Conservation (phyloP, 805 yeast genomes). For the Pachysolen tannophilus region DNA sequence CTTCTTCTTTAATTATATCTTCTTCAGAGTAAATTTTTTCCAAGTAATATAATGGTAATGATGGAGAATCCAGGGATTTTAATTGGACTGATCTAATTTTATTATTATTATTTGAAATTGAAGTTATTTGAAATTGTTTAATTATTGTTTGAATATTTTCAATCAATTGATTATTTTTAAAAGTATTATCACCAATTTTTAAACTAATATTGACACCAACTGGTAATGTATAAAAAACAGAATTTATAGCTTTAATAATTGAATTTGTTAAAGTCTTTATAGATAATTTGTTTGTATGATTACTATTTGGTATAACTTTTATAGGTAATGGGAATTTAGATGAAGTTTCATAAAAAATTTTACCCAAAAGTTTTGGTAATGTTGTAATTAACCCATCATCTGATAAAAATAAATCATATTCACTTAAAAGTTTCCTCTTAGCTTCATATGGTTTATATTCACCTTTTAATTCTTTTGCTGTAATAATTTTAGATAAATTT, state of each 20-base stretch:
- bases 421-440: conserved; percentile 61
- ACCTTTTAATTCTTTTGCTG: conserved; percentile 71
- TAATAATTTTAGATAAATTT: conserved; percentile 46
- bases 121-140: conserved; percentile 14
- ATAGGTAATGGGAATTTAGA: conserved; percentile 66
- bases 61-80: conserved; percentile 68
- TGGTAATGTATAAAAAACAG: conserved; percentile 61
- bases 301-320: conserved; percentile 28
- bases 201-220: conserved; percentile 63
- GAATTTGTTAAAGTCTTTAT: conserved; percentile 47
- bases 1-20: conserved; percentile 34
- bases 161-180: conserved; percentile 39
- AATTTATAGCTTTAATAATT: conserved; percentile 46
- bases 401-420: conserved; percentile 70
- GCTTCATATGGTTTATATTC: conserved; percentile 86
- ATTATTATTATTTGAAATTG: conserved; percentile 18
- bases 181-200: conserved; percentile 52
- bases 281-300: conserved; percentile 31
- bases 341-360: conserved; percentile 53
- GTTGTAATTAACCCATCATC: conserved; percentile 78
- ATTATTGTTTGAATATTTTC: conserved; percentile 58
- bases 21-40: conserved; percentile 43
- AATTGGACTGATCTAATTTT: conserved; percentile 51
- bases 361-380: conserved; percentile 79
- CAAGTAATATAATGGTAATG: conserved; percentile 74